Evolutionary conservation across 768 basidiomycete species (phyloP).

Genomic region (Hygrocybe punicea): DNA sequence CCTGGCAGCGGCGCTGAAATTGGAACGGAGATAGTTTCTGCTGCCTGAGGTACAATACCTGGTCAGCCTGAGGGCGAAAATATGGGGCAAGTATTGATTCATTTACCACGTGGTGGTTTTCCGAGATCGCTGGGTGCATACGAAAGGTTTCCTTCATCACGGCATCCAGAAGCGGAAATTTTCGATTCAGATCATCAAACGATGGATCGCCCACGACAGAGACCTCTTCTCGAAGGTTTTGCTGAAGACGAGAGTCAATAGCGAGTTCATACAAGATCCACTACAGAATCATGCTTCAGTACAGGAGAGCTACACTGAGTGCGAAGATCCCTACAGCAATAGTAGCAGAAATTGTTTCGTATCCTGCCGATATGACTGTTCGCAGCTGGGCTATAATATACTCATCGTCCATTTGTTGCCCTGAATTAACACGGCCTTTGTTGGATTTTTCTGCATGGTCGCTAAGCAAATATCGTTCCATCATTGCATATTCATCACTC

Average conservation of each 20-base stretch:
- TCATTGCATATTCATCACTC: constrained; percentile 15
- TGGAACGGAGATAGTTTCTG: constrained; percentile 51
- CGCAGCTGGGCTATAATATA: constrained; percentile 59
- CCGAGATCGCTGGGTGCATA: constrained; percentile 57
- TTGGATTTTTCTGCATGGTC: neutral
- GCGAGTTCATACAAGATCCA: constrained; percentile 68
- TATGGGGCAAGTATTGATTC: neutral
- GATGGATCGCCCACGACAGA: constrained; percentile 44
- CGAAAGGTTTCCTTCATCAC: constrained; percentile 61
- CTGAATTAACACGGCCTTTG: constrained; percentile 40
- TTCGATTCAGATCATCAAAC: constrained; percentile 48
- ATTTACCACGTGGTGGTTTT: constrained; percentile 61
- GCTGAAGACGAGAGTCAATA: constrained; percentile 48
- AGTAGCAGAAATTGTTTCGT: constrained; percentile 48
- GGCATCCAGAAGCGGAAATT: constrained; percentile 56
- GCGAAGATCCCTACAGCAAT: constrained; percentile 34
- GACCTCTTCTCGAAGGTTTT: constrained; percentile 54
- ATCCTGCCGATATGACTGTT: constrained; percentile 60
- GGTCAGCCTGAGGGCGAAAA: constrained; percentile 7
- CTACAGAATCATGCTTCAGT: constrained; percentile 28
- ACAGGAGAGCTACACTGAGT: constrained; percentile 8
- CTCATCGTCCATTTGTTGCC: constrained; percentile 44
- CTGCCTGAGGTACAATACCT: constrained; percentile 37
- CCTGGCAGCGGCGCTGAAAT: constrained; percentile 51
- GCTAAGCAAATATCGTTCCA: neutral